Evolutionary conservation across 345 rosid species (phyloP), one percentile per base, ranked within the genome.

Genomic region (Erysimum cheiranthoides): DNA sequence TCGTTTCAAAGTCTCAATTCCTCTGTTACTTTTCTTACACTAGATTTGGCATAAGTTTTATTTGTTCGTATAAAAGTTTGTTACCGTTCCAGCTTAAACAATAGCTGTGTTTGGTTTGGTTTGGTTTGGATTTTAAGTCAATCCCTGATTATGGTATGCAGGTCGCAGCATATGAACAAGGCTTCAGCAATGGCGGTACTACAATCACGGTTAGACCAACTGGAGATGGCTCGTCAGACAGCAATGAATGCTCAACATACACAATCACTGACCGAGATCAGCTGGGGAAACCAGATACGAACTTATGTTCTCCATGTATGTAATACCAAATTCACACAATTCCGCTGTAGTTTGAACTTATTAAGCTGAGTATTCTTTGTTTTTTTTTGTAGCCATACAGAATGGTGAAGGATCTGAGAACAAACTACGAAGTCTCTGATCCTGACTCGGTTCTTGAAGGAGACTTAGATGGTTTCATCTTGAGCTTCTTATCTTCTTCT

Each of bases 211-310:
- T 56, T 95, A 72, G 93, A 95, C 83, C 97, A 88, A 84, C 96
- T 88, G 7, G 97, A 92, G 86, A 86, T 90, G 81, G 87, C 89
- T 54, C 92, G 96, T 32, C 97, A 89, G 84, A 91, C 93, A 52
- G 91, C 88, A 74, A 87, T 92, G 90, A 92, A 94, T 13, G 85
- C 96, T 1, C 86, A 94, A 53, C 98, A 94, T 81, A 92, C 93
- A 66, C 97, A 92, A 46, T 95, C 99, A 61, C 88, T 95, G 32
- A 88, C 96, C 0, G 97, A 95, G 11, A 90, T 89, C 69, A 89
- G 91, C 40, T 95, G 97, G 97, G 99, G 97, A 71, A 90, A 89
- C 73, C 99, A 95, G 75, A 95, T 95, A 21, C 90, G 97, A 13
- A 83, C 89, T 59, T 95, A 90, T 17, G 99, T 95, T 61, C 92